phyloP scores from a whole-genome alignment of 1,139 yeast genomes.

The Candida sp. region DNA sequence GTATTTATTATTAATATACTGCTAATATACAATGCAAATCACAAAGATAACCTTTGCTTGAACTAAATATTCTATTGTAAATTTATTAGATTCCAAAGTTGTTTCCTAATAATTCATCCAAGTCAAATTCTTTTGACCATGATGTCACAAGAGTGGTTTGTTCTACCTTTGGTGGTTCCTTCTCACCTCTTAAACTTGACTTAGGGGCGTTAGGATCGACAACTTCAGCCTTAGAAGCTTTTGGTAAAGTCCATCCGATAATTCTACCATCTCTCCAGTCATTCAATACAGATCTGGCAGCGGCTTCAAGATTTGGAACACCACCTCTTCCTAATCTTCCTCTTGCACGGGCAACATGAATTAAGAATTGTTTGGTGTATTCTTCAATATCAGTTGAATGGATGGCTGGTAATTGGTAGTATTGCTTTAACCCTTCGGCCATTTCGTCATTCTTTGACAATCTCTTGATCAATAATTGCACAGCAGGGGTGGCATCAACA shows the following conservation, averaged over 20 bases:
- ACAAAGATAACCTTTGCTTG: background rate
- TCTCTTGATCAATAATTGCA: constrained; percentile 71
- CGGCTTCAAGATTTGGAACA: constrained; percentile 81
- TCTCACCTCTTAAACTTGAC: constrained; percentile 42
- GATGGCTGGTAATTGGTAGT: constrained; percentile 81
- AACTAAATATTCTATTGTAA: background rate
- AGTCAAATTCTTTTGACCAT: constrained; percentile 94
- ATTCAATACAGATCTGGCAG: constrained; percentile 77
- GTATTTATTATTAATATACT: background rate
- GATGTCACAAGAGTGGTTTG: constrained; percentile 80
- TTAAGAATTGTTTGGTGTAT: constrained; percentile 78
- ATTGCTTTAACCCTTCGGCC: constrained; percentile 69
- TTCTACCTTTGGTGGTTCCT: constrained; percentile 54
- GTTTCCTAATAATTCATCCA: constrained; percentile 69
- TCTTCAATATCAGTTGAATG: constrained; percentile 63
- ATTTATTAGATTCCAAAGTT: constrained; percentile 23
- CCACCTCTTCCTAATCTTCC: constrained; percentile 96
- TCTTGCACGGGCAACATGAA: constrained; percentile 88
- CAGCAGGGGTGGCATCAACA: constrained; percentile 81
- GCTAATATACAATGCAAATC: background rate
- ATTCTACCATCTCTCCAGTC: constrained; percentile 99
- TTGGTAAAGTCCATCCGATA: constrained; percentile 88
- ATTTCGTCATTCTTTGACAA: constrained; percentile 68
- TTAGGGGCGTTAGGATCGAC: constrained; percentile 35
- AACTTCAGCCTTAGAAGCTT: constrained; percentile 45